Evolutionary conservation across 2,329 filamentous ascomycete genomes (phyloP), one percentile per base, ranked within the genome.

Genomic region (Lachnellula occidentalis): DNA sequence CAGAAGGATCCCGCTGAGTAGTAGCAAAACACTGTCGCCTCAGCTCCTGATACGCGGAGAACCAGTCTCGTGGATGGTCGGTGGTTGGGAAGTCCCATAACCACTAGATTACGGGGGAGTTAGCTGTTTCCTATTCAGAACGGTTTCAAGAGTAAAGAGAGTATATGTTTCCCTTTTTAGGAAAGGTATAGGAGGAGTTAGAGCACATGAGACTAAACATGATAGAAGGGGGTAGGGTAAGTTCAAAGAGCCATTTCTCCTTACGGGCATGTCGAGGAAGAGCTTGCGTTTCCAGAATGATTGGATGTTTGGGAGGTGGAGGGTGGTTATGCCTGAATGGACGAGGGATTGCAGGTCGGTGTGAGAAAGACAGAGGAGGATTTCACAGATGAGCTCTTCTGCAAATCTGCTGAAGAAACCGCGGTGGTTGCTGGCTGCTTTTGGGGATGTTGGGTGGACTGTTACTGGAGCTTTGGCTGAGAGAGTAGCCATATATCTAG

Each of bases 241-340:
- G 7, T 3, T 5, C 24, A 24, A 24, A 24, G 24, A 24, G 24
- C 24, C 4, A 24, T 4, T 24, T 24, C 7, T 24, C 5, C 24
- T 24, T 24, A 42, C 14, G 3, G 54, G 53, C 39, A 61, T 55
- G 22, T 59, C 58, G 24, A 58, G 37, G 14, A 27, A 21, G 19
- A 56, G 39, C 41, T 59, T 61, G 9, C 54, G 50, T 42, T 57
- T 56, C 58, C 57, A 61, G 52, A 59, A 61, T 1, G 46, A 17
- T 5, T 50, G 52, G 15, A 50, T 27, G 19, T 53, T 37, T 3
- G 34, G 21, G 21, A 61, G 42, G 2, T 36, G 8, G 27, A 56
- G 47, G 3, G 45, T 45, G n/a, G 50, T 21, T 6, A 59, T 45
- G 9, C 54, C 49, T 2, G 58, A 58, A 21, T 54, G 49, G 2